Evolutionary conservation across 495 filamentous ascomycete genomes (phyloP).

Genomic region (Articulospora tetracladia): DNA sequence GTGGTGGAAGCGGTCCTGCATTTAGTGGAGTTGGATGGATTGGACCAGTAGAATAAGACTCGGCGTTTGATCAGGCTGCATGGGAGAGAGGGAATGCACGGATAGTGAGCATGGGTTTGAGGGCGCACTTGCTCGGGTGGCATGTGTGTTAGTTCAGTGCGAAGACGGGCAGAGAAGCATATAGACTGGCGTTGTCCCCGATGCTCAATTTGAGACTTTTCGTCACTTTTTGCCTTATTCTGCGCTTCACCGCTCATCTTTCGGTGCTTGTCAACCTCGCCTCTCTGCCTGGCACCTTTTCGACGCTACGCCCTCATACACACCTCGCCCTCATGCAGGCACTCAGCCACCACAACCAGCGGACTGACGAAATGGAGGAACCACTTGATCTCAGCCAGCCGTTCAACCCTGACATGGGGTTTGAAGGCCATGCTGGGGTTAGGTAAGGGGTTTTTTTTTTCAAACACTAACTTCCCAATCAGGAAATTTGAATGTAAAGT

Average conservation of each 20-base stretch:
- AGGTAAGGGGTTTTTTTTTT: too few species aligned
- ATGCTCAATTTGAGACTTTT: slow-evolving; percentile 1
- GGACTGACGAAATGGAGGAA: slow-evolving; percentile 1
- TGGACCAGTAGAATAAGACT: slow-evolving; percentile 53
- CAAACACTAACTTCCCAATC: too few species aligned
- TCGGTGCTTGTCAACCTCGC: neutral
- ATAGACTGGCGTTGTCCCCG: slow-evolving; percentile 10
- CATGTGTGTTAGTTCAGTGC: too few species aligned
- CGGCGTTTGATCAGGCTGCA: neutral
- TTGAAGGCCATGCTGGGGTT: neutral
- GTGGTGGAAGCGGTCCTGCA: slow-evolving; percentile 73
- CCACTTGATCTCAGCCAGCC: neutral
- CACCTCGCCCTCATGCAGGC: slow-evolving; percentile 3
- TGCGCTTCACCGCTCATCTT: neutral
- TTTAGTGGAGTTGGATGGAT: slow-evolving; percentile 82
- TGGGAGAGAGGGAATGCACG: neutral
- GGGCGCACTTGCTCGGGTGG: too few species aligned
- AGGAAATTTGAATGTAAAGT: too few species aligned
- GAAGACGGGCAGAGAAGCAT: slow-evolving; percentile 5
- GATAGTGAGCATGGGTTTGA: neutral
- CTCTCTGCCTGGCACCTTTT: neutral
- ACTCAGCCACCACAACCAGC: neutral
- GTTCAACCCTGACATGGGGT: neutral
- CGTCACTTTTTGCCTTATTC: neutral
- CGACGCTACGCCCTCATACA: slow-evolving; percentile 4